A percentile compares a stretch with the other conserved stretches of the same genome.
Conservation (phyloP, 352 stramenopile genomes). For the Hyphochytrium catenoides region DNA sequence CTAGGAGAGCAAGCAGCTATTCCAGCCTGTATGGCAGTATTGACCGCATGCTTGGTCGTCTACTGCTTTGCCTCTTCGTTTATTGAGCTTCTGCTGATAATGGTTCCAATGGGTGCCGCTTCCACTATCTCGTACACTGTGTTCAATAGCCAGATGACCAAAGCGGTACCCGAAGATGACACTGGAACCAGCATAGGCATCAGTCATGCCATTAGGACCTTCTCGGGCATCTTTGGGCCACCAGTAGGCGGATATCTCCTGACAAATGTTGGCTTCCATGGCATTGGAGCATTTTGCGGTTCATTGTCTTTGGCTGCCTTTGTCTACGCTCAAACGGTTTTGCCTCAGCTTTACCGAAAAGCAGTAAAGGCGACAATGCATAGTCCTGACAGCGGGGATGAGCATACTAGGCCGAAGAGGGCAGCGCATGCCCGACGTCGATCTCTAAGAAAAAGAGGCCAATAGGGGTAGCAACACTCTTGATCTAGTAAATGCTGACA, state of each 20-base stretch:
- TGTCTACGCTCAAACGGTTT: too few species aligned
- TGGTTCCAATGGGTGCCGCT: constrained; percentile 5
- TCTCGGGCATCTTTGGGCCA: constrained; percentile 8
- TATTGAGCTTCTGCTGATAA: constrained; percentile 2
- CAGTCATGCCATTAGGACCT: constrained; percentile 6
- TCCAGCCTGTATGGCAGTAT: background rate
- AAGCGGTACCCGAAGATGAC: constrained; percentile 3
- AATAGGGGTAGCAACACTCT: too few species aligned
- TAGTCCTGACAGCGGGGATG: too few species aligned
- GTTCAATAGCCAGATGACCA: constrained; percentile 7
- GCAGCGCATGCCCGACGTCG: too few species aligned
- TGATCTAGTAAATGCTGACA: too few species aligned
- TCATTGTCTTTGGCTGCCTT: too few species aligned
- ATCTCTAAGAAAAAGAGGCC: too few species aligned
- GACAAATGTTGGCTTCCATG: too few species aligned
- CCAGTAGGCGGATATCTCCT: constrained; percentile 6
- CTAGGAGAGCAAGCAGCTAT: constrained; percentile 4
- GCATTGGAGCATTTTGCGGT: too few species aligned
- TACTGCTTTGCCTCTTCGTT: background rate
- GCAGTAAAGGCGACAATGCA: too few species aligned
- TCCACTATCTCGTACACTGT: constrained; percentile 10
- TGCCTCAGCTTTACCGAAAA: too few species aligned
- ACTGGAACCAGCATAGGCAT: constrained; percentile 8
- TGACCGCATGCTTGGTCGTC: constrained; percentile 1
- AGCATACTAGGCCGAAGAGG: too few species aligned